These are phyloP conservation scores for Diaporthe ampelina DNA, from an alignment of 2,329 filamentous ascomycete species.

Conservation along the genomic window DNA sequence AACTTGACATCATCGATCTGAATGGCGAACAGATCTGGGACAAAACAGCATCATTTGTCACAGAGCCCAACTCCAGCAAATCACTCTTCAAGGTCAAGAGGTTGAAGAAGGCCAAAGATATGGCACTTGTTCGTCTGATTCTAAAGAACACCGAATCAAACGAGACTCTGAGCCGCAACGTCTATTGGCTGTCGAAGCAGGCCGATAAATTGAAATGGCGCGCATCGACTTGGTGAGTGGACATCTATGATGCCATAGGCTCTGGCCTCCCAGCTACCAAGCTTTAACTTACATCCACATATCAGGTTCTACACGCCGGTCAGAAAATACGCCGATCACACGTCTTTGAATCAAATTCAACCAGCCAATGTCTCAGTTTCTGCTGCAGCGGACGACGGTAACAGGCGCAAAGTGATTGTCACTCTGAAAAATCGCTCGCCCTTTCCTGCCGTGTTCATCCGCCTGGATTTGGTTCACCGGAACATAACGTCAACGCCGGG, in stretches of 20 bases:
- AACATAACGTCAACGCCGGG: conserved; percentile 44
- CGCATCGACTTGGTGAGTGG: conserved; percentile 66
- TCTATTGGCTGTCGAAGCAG: conserved; percentile 69
- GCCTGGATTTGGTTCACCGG: conserved; percentile 62
- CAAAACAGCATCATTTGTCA: conserved; percentile 43
- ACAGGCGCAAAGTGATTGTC: conserved; percentile 50
- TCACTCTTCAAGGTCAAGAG: conserved; percentile 46
- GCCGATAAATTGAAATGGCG: conserved; percentile 68
- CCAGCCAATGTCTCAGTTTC: conserved; percentile 54
- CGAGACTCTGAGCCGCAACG: conserved; percentile 64
- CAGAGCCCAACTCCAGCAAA: conserved; percentile 61
- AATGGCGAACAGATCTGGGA: conserved; percentile 53
- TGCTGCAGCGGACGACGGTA: conserved; percentile 33
- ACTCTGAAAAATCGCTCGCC: conserved; percentile 65
- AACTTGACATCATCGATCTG: conserved; percentile 63
- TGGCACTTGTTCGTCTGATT: conserved; percentile 65
- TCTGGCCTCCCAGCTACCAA: background rate
- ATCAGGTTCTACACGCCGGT: conserved; percentile 6
- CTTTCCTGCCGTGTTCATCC: conserved; percentile 71
- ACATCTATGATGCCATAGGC: background rate
- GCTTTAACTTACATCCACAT: background rate
- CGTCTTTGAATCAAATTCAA: conserved; percentile 60
- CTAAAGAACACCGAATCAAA: conserved; percentile 55
- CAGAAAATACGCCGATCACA: conserved; percentile 50
- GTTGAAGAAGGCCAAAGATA: conserved; percentile 53